These are phyloP conservation scores for Tagetes erecta DNA, from an alignment of 129 eudicot genomes.

Conservation along the genomic window DNA sequence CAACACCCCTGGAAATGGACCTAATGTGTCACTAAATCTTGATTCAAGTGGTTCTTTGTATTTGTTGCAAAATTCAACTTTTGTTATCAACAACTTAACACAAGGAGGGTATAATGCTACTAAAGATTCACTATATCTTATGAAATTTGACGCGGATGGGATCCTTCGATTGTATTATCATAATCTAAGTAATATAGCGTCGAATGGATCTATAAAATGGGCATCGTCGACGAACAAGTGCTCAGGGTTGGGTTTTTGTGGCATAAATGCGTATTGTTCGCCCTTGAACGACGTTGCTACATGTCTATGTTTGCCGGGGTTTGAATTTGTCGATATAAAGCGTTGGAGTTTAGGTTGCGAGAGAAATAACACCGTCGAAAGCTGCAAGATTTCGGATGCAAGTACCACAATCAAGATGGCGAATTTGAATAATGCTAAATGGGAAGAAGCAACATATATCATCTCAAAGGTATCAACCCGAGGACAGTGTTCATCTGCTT, in stretches of 20 bases:
- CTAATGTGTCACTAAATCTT: conserved; percentile 41
- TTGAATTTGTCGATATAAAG: conserved; percentile 14
- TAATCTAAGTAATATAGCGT: not conserved
- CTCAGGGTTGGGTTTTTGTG: conserved; percentile 31
- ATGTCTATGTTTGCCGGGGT: conserved; percentile 48
- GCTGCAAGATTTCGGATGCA: conserved; percentile 27
- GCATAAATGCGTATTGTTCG: conserved; percentile 23
- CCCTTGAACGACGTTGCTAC: not conserved
- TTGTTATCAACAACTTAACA: conserved; percentile 26
- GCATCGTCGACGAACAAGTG: conserved; percentile 18
- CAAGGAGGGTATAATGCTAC: conserved; percentile 15
- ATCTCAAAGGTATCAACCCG: not conserved
- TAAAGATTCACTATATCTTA: conserved; percentile 21
- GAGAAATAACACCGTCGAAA: conserved; percentile 29
- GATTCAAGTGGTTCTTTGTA: conserved; percentile 38
- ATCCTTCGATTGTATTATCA: conserved; percentile 41
- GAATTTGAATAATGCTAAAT: conserved; percentile 8
- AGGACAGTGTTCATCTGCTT: conserved; percentile 37
- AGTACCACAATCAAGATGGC: conserved; percentile 8
- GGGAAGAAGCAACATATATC: conserved; percentile 37
- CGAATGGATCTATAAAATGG: conserved; percentile 33
- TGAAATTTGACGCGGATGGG: conserved; percentile 48
- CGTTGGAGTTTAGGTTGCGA: conserved; percentile 32
- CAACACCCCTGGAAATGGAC: not conserved
- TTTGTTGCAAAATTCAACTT: conserved; percentile 25